Evolutionary conservation across 805 yeast species (phyloP).

Genomic region (Sugiyamaella lignohabitans): DNA sequence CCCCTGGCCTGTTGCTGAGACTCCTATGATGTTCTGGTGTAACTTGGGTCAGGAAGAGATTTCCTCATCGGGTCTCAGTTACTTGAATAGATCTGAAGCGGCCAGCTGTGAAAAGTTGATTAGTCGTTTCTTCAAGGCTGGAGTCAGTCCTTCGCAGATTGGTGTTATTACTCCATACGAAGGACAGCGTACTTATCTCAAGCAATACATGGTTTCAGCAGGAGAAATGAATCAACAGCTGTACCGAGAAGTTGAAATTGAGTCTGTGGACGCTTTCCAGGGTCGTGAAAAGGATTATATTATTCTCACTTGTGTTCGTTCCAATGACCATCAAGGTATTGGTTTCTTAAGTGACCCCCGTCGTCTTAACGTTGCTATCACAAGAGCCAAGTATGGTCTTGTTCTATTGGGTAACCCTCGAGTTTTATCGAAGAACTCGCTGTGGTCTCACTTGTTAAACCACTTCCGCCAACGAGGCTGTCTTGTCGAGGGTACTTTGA

Average conservation of each 20-base stretch:
- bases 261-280: slow-evolving; percentile 93
- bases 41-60: slow-evolving; percentile 85
- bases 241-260: slow-evolving; percentile 73
- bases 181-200: slow-evolving; percentile 81
- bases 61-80: slow-evolving; percentile 73
- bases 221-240: slow-evolving; percentile 59
- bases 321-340: slow-evolving; percentile 64
- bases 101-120: slow-evolving; percentile 78
- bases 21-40: slow-evolving; percentile 97
- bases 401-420: slow-evolving; percentile 79
- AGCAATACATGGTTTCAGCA: slow-evolving; percentile 68
- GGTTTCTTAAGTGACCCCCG: slow-evolving; percentile 83
- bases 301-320: slow-evolving; percentile 73
- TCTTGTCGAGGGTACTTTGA: slow-evolving; percentile 83
- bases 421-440: slow-evolving; percentile 57
- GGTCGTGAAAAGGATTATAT: slow-evolving; percentile 84
- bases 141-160: slow-evolving; percentile 71
- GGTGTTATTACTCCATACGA: slow-evolving; percentile 94
- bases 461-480: slow-evolving; percentile 82
- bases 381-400: slow-evolving; percentile 80
- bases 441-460: slow-evolving; percentile 73
- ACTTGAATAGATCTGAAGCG: slow-evolving; percentile 80
- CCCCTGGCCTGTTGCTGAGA: slow-evolving; percentile 85
- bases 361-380: slow-evolving; percentile 81
- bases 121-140: slow-evolving; percentile 65